Evolutionary conservation across 2,329 filamentous ascomycete genomes (phyloP), one percentile per base, ranked within the genome.

Genomic region (Claviceps humidiphila): DNA sequence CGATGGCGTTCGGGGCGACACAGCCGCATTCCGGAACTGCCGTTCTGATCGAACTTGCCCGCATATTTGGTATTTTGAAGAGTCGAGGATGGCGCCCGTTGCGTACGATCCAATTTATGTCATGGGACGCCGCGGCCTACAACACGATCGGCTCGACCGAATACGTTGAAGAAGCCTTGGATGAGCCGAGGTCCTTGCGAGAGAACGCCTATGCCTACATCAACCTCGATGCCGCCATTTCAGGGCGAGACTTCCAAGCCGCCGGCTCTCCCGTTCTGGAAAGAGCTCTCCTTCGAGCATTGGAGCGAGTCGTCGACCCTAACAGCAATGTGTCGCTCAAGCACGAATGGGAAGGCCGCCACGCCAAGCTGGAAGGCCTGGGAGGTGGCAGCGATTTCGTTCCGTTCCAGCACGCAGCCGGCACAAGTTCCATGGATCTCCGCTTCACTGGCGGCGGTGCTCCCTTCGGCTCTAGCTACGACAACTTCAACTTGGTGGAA

Each of bases 71-170:
- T 42, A 81, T 88, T 57, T 77, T 97, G 16, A 74, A 83, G 22
- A 68, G 75, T 16, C 79, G 82, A 53, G 91, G 90, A 51, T 98
- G 93, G 93, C 79, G 87, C 26, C 93, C 93, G 1, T 74, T 95
- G 16, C 84, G 93, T n/a, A 94, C 89, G 3, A 95, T 98, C 57
- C 87, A 95, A 65, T 97, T 98, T 66, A 89, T 90, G 63, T 95
- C 88, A 38, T 98, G 93, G 93, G 93, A 98, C 66, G 93, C 81
- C 4, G 85, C 85, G 59, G 89, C 91, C 67, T 97, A 95, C 71
- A 96, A 96, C 67, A 72, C 93, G 46, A 87, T 95, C 53, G 93
- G 93, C 8, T 95, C 89, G 11, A 97, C 93, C 1, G 93, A 98
- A 66, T 91, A 86, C 61, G 93, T 98, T 46, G 93, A 98, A 69